Conservation (phyloP, 768 basidiomycete species). For the Mrakia blollopis region DNA sequence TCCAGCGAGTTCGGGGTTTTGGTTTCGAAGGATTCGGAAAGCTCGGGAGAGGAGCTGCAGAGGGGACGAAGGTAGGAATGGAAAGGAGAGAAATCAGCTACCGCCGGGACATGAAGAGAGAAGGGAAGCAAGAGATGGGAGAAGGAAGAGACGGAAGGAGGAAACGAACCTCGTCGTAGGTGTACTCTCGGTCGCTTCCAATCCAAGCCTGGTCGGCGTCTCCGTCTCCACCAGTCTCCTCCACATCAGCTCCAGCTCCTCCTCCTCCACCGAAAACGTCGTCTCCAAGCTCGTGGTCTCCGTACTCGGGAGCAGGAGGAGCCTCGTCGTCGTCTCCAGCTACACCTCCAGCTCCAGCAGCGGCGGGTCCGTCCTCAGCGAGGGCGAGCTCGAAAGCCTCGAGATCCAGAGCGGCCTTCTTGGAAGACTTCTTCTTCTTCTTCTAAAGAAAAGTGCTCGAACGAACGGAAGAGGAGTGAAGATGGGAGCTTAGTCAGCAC, state of each 20-base stretch:
- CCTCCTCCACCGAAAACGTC: conserved; percentile 65
- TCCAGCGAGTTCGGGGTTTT: conserved; percentile 83
- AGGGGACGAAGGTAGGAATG: not conserved
- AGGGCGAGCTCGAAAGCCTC: conserved; percentile 94
- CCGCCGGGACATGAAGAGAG: too few relatives aligned
- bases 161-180: conserved; percentile 77
- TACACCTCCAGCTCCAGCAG: conserved; percentile 50
- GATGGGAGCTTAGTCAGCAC: not conserved
- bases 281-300: conserved; percentile 70
- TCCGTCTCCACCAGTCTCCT: conserved; percentile 37
- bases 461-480: not conserved
- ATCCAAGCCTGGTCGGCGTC: conserved; percentile 57
- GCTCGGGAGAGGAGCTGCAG: conserved; percentile 86
- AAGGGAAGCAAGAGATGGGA: not conserved
- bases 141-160: too few relatives aligned
- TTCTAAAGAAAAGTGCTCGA: conserved; percentile 38
- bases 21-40: conserved; percentile 82
- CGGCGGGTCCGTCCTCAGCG: conserved; percentile 57
- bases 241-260: conserved; percentile 40
- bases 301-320: conserved; percentile 36
- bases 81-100: not conserved
- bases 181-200: conserved; percentile 87
- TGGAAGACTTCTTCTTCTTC: conserved; percentile 51
- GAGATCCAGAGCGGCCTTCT: conserved; percentile 82
- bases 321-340: conserved; percentile 60